phyloP scores from a whole-genome alignment of 2,329 filamentous ascomycete species.

The Xylaria sp. region DNA sequence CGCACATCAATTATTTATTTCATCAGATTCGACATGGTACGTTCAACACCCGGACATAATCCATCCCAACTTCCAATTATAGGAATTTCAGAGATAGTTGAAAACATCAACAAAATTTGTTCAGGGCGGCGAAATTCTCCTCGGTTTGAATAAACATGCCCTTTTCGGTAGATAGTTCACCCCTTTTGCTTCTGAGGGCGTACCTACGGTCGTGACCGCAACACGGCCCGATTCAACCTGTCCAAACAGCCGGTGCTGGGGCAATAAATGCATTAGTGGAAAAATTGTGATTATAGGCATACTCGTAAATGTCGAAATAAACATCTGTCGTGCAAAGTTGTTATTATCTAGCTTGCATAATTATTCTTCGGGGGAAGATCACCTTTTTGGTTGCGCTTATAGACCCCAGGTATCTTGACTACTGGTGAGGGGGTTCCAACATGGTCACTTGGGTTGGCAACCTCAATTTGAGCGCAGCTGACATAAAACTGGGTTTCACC shows the following conservation, averaged over 20 bases:
- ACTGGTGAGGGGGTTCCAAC: not conserved
- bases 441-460: not conserved
- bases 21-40: not conserved
- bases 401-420: slow-evolving; percentile 8
- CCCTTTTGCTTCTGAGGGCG: too few relatives aligned
- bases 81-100: too few relatives aligned
- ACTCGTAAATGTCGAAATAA: not conserved
- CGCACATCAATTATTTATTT: not conserved
- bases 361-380: not conserved
- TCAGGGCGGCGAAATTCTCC: too few relatives aligned
- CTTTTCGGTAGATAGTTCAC: too few relatives aligned
- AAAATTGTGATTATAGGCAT: not conserved
- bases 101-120: too few relatives aligned
- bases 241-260: not conserved
- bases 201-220: not conserved
- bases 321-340: not conserved
- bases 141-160: too few relatives aligned
- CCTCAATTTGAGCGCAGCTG: slow-evolving; percentile 9
- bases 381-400: slow-evolving; percentile 1
- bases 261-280: not conserved
- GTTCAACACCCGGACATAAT: too few relatives aligned
- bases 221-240: not conserved
- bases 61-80: too few relatives aligned
- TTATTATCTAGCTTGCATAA: not conserved
- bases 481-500: slow-evolving; percentile 4